phyloP scores from a whole-genome alignment of 306 rosid species.

The Albizia julibrissin region DNA sequence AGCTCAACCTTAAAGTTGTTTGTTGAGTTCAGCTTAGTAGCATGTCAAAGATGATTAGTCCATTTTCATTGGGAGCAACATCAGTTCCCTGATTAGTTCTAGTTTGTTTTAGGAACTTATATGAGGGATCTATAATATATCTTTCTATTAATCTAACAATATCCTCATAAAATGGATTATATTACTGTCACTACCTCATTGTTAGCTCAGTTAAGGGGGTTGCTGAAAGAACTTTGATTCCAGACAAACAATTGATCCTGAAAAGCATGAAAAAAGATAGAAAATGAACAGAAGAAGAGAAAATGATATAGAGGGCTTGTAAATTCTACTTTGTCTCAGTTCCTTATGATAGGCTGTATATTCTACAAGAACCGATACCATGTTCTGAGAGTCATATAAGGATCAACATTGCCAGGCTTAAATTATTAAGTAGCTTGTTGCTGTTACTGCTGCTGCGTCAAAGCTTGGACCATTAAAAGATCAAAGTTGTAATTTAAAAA shows the following conservation, averaged over 20 bases:
- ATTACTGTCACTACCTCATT: neutral
- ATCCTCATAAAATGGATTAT: neutral
- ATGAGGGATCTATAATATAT: neutral
- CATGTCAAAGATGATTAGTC: conserved; percentile 1
- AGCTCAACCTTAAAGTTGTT: conserved; percentile 23
- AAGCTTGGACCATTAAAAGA: conserved; percentile 1
- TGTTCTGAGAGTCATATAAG: conserved; percentile 1
- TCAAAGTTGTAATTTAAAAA: neutral
- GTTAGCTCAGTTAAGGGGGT: neutral
- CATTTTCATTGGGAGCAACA: neutral
- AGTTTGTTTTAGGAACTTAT: neutral
- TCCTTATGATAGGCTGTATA: neutral
- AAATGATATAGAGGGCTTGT: neutral
- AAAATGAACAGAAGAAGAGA: neutral
- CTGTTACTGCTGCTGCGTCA: neutral
- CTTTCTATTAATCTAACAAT: neutral
- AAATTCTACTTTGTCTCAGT: neutral
- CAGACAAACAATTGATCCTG: neutral
- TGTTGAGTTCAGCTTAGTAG: conserved; percentile 28
- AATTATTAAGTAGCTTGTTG: neutral
- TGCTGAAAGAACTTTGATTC: neutral
- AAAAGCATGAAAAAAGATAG: neutral
- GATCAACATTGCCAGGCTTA: neutral
- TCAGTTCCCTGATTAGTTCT: neutral
- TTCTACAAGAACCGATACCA: neutral